phyloP scores from a whole-genome alignment of 805 yeast species.

The Zygosaccharomyces gambellarensis region DNA sequence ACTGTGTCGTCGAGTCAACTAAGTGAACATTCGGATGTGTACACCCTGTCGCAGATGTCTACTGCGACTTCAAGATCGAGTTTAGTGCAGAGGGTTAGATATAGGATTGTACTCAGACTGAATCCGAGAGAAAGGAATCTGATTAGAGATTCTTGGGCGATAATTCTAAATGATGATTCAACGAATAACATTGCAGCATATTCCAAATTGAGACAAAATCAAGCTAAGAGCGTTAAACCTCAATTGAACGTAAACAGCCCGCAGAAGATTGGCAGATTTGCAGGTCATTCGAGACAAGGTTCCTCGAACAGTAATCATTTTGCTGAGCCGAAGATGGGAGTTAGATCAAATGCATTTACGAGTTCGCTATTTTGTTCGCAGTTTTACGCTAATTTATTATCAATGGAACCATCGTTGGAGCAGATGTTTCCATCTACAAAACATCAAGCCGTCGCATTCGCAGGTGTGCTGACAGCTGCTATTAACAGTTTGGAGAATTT shows the following conservation, averaged over 20 bases:
- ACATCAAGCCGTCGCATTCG: conserved; percentile 77
- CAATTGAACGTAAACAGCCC: neutral
- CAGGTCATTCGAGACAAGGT: conserved; percentile 1
- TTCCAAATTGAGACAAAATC: conserved; percentile 2
- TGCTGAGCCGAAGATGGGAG: conserved; percentile 8
- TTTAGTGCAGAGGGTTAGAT: conserved; percentile 20
- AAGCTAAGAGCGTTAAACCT: neutral
- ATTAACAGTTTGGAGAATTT: conserved; percentile 60
- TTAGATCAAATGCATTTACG: conserved; percentile 34
- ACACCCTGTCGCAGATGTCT: conserved; percentile 17
- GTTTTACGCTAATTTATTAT: conserved; percentile 63
- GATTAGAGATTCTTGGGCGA: conserved; percentile 37
- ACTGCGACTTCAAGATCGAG: conserved; percentile 17
- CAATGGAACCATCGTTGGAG: conserved; percentile 58
- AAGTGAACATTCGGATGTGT: conserved; percentile 7
- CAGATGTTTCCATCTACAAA: conserved; percentile 65
- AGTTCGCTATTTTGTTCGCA: conserved; percentile 70
- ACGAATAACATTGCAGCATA: conserved; percentile 9
- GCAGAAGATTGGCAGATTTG: neutral
- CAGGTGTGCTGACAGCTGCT: conserved; percentile 69
- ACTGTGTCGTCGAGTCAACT: neutral
- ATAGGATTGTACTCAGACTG: conserved; percentile 30
- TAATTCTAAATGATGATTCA: conserved; percentile 36
- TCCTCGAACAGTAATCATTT: neutral
- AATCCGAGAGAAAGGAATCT: conserved; percentile 33